Evolutionary conservation across 192 early-diverging fungal genomes (phyloP).

Genomic region (Mortierella claussenii): DNA sequence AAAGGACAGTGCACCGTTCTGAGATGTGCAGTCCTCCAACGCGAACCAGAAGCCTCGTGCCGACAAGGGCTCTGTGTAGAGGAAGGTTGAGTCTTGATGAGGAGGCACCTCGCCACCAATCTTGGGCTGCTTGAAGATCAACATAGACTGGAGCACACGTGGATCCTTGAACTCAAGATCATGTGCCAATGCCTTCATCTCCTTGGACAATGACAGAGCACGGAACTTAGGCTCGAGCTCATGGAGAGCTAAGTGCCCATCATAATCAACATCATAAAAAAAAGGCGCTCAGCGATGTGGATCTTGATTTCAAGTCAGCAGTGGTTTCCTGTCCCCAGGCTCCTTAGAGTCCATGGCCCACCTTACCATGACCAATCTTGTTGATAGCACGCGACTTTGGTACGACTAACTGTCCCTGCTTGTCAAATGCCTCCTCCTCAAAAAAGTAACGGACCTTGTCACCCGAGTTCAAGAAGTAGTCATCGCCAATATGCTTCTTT

Average conservation of each 20-base stretch:
- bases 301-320: too few species aligned
- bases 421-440: slow-evolving; percentile 84
- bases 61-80: slow-evolving; percentile 88
- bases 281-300: too few species aligned
- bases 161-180: slow-evolving; percentile 76
- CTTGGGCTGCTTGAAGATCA: slow-evolving; percentile 84
- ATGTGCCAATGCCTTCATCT: slow-evolving; percentile 64
- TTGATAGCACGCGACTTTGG: slow-evolving; percentile 78
- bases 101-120: slow-evolving; percentile 78
- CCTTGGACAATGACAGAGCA: slow-evolving; percentile 67
- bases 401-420: slow-evolving; percentile 68
- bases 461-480: slow-evolving; percentile 88
- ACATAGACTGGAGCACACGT: slow-evolving; percentile 88
- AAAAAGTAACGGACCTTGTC: slow-evolving; percentile 91
- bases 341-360: neutral
- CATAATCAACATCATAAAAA: too few species aligned
- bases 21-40: slow-evolving; percentile 87
- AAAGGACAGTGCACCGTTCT: slow-evolving; percentile 90
- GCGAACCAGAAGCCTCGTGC: slow-evolving; percentile 94
- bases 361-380: slow-evolving; percentile 88
- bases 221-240: slow-evolving; percentile 81
- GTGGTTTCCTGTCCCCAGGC: neutral
- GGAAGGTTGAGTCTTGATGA: slow-evolving; percentile 93
- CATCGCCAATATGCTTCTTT: slow-evolving; percentile 80
- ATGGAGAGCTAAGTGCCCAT: slow-evolving; percentile 80